Evolutionary conservation across 192 early-diverging fungal genomes (phyloP), one percentile per base, ranked within the genome.

Genomic region (Coemansia sp.): DNA sequence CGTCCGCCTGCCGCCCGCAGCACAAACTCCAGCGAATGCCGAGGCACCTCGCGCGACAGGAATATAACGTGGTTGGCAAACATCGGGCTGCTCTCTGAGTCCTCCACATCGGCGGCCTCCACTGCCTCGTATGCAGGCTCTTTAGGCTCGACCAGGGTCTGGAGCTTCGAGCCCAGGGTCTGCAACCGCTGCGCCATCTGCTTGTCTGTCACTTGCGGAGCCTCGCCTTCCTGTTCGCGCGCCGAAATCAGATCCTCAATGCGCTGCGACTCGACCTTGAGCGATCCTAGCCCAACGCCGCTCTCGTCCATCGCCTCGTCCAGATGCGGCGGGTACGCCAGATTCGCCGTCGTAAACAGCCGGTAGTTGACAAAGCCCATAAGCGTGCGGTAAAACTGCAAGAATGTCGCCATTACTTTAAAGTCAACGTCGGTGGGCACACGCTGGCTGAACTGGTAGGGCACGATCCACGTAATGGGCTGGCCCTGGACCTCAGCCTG

Each of bases 401-500:
- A 82, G 84, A 99, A 99, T 25, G 97, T 99, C 51, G 84, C 54
- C 94, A 99, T 97, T 44, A 99, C 90, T 74, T 92, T 86, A 77
- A 99, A 93, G 78, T 99, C 97, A 31, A 99, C 95, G 75, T 95
- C 93, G 15, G 83, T 81, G 12, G 97, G 97, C 31, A 92, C 75
- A 46, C 84, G 72, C 83, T 94, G 92, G 66, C 90, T 85, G 82
- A 99, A 99, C 80, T 95, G 89, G 78, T 95, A 94, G 15, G 97
- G 97, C 12, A 94, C 91, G 48, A 99, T 83, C 97, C 97, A 99
- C 28, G 90, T 96, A 28, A 99, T 83, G 53, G 85, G 87, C 71
- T 94, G 90, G 34, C 97, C 97, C 74, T 91, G 88, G 75, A 99
- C 91, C 55, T 97, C 94, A n/a, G 91, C 94, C 83, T 97, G 94